Percentiles rank a stretch among this genome's conserved stretches.
phyloP scores from a whole-genome alignment of 2,329 filamentous ascomycete species.

The Trichoderma cornu-damae region DNA sequence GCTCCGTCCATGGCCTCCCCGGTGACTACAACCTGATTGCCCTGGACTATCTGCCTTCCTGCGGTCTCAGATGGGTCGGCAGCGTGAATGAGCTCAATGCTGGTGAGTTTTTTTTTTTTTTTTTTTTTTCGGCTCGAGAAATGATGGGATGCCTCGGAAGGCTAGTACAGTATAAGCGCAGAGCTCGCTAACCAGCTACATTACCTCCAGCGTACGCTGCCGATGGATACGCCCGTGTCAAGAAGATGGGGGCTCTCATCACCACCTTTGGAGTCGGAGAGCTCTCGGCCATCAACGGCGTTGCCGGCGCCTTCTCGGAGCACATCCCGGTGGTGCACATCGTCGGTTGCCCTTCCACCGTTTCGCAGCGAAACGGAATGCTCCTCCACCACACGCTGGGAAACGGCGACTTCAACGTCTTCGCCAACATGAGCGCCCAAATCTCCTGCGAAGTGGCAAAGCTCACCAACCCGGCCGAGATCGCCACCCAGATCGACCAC shows the following conservation, averaged over 20 bases:
- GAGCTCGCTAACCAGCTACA: too few relatives aligned
- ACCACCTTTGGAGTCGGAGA: constrained; percentile 74
- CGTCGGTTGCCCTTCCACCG: constrained; percentile 49
- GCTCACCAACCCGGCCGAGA: constrained; percentile 64
- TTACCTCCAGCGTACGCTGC: constrained; percentile 61
- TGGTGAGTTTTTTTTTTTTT: too few relatives aligned
- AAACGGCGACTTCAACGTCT: constrained; percentile 78
- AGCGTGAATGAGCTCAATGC: constrained; percentile 71
- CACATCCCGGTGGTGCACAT: constrained; percentile 67
- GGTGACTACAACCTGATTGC: constrained; percentile 68
- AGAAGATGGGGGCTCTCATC: constrained; percentile 63
- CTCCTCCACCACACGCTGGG: constrained; percentile 64
- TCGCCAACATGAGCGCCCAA: constrained; percentile 68
- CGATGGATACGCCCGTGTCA: constrained; percentile 73
- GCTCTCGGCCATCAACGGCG: constrained; percentile 67
- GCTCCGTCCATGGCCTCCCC: constrained; percentile 63
- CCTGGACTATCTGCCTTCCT: constrained; percentile 59
- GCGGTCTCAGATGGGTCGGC: constrained; percentile 59
- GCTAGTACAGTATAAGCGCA: too few relatives aligned
- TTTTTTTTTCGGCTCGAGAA: too few relatives aligned
- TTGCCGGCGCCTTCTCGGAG: constrained; percentile 71
- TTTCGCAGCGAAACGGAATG: constrained; percentile 45
- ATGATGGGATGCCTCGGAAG: too few relatives aligned
- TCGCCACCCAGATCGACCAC: constrained; percentile 71
- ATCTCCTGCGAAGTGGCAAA: constrained; percentile 68